phyloP scores from a whole-genome alignment of 306 rosid species.

The Mimosa bimucronata region DNA sequence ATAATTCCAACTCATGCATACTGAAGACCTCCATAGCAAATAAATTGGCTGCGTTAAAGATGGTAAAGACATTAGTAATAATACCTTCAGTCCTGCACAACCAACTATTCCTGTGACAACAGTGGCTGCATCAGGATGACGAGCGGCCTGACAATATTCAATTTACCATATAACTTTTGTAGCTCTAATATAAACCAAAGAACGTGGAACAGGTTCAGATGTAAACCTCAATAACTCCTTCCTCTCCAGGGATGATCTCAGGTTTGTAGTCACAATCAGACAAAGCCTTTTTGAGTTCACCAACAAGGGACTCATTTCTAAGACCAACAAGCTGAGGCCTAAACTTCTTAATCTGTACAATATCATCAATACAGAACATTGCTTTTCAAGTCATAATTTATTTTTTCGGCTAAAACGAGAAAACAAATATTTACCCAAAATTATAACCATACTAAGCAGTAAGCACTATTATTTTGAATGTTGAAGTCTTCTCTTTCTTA shows the following conservation, averaged over 20 bases:
- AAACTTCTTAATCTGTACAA: conserved; percentile 72
- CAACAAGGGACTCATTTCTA: conserved; percentile 68
- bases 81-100: conserved; percentile 76
- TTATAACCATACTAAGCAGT: background rate
- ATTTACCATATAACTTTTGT: background rate
- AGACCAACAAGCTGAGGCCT: conserved; percentile 81
- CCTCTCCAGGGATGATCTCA: conserved; percentile 83
- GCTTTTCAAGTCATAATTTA: background rate
- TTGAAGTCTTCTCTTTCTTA: background rate
- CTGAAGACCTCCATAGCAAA: conserved; percentile 5
- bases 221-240: conserved; percentile 83
- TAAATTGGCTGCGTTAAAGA: background rate
- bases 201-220: background rate
- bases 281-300: conserved; percentile 86
- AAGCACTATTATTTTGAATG: background rate
- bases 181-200: background rate
- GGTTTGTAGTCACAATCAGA: conserved; percentile 74
- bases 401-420: background rate
- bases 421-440: background rate
- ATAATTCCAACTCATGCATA: background rate
- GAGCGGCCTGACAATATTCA: conserved; percentile 67
- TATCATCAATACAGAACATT: background rate
- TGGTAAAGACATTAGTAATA: background rate
- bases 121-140: conserved; percentile 87
- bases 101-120: conserved; percentile 96